Conservation (phyloP, 1,284 basidiomycete species). For the Jaminaea rosea region DNA sequence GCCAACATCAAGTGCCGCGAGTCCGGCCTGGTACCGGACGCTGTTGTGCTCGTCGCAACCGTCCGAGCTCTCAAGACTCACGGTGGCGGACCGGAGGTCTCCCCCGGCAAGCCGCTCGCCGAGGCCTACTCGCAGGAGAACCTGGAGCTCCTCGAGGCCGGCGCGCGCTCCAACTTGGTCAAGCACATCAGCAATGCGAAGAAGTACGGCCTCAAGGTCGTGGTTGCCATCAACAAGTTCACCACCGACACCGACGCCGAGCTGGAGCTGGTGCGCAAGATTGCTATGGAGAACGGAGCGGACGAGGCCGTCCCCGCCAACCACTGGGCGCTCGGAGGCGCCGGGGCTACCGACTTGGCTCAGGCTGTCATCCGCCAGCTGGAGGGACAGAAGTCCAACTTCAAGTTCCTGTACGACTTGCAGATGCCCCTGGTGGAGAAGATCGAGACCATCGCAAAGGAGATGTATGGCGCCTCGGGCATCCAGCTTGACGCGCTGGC, state of each 20-base stretch:
- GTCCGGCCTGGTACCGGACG: slow-evolving; percentile 85
- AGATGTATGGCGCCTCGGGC: slow-evolving; percentile 46
- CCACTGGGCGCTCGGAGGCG: slow-evolving; percentile 57
- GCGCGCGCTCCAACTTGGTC: slow-evolving; percentile 74
- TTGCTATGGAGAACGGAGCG: slow-evolving; percentile 75
- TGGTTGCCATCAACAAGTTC: slow-evolving; percentile 93
- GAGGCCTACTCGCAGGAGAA: slow-evolving; percentile 93
- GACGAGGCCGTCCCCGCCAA: slow-evolving; percentile 91
- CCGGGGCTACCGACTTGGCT: slow-evolving; percentile 39
- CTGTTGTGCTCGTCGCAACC: slow-evolving; percentile 89
- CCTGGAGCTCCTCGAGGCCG: slow-evolving; percentile 77
- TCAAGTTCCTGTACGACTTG: slow-evolving; percentile 44
- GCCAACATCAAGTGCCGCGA: slow-evolving; percentile 99
- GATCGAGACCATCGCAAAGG: slow-evolving; percentile 40
- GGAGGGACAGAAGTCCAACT: slow-evolving; percentile 26
- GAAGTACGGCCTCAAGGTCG: slow-evolving; percentile 93
- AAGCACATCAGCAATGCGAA: slow-evolving; percentile 91
- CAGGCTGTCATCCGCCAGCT: slow-evolving; percentile 37
- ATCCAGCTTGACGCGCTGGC: slow-evolving; percentile 58
- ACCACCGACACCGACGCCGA: slow-evolving; percentile 83
- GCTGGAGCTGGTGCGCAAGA: slow-evolving; percentile 70
- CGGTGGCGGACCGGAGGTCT: slow-evolving; percentile 92
- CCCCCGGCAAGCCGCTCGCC: slow-evolving; percentile 86
- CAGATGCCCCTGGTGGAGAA: slow-evolving; percentile 35
- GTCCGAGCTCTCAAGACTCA: slow-evolving; percentile 99